Evolutionary conservation across 495 filamentous ascomycete species (phyloP).

Genomic region (Penicillium parvum): DNA sequence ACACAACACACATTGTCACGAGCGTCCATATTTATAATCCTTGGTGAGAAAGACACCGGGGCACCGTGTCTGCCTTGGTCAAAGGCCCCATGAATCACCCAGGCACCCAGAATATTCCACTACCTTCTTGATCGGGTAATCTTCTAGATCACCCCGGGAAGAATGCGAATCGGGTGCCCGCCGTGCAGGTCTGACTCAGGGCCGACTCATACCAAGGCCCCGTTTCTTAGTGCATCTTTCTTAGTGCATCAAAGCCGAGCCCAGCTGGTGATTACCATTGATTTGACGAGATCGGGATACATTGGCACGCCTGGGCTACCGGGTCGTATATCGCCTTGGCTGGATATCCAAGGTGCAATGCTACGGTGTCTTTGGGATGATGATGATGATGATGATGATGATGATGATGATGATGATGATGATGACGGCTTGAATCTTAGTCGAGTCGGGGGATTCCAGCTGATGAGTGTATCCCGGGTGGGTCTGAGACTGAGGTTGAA

Average conservation of each 20-base stretch:
- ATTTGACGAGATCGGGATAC: too few species aligned
- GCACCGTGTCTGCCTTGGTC: constrained; percentile 13
- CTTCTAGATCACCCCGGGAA: constrained; percentile 10
- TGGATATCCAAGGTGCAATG: not conserved
- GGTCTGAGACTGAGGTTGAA: constrained; percentile 6
- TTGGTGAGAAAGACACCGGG: too few species aligned
- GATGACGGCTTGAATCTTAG: constrained; percentile 4
- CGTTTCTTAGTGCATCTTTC: too few species aligned
- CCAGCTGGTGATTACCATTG: too few species aligned
- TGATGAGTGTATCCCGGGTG: constrained; percentile 2
- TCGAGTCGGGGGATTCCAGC: constrained; percentile 10
- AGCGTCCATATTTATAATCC: too few species aligned
- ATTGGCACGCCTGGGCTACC: constrained; percentile 3
- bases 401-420: too few species aligned
- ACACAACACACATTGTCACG: not conserved
- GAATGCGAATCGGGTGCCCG: not conserved
- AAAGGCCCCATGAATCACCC: constrained; percentile 5
- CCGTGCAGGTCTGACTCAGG: constrained; percentile 20
- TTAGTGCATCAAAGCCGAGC: too few species aligned
- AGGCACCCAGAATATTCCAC: constrained; percentile 11
- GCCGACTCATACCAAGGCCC: constrained; percentile 5
- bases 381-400: too few species aligned
- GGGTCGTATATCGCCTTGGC: not conserved
- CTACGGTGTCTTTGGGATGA: constrained; percentile 6
- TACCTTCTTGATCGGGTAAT: constrained; percentile 4